Evolutionary conservation across 345 rosid genomes (phyloP), one percentile per base, ranked within the genome.

Genomic region (Sapria himalayana): DNA sequence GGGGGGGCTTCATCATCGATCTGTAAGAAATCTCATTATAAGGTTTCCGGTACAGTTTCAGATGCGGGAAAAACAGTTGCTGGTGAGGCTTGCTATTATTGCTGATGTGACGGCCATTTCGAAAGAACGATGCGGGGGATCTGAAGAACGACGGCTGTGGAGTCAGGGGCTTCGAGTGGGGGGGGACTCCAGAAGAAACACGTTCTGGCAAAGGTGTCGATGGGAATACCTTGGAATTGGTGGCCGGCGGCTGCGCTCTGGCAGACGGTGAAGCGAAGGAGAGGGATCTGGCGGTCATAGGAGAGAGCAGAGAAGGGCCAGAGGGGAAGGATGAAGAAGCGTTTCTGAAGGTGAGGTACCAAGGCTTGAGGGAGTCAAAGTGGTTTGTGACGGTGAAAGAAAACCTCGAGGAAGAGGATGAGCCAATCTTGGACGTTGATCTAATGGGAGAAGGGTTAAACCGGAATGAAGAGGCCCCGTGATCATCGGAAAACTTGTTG

Each of bases 1-100:
- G 69, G 41, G 95, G 95, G 22, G 92, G 84, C 61, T 75, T 51
- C 70, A 89, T 69, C 71, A 72, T 82, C 25, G 93, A 76, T 69
- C 86, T 65, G 35, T 89, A 89, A 10, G 79, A 55, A 73, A 72
- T 77, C 81, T 89, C 98, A 38, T 82, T 92, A 53, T 89, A 89
- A 44, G 93, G 95, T 64, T 73, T 63, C 31, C 81, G 48, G 34
- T 74, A 77, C 50, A 82, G 66, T 55, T 73, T 74, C 59, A 79
- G 50, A 52, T 63, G 84, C 14, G 92, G 93, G 18, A 60, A 19
- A 62, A 82, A 89, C 45, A 78, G 71, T 39, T 76, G 86, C n/a
- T 93, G 72, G 25, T 78, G 58, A 57, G 52, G 70, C 29, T 77
- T 86, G 5, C 56, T 39, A 65, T 51, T 56, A 40, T 42, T 55